phyloP scores from a whole-genome alignment of 2,329 filamentous ascomycete species.

The Macrophomina pseudophaseolina region DNA sequence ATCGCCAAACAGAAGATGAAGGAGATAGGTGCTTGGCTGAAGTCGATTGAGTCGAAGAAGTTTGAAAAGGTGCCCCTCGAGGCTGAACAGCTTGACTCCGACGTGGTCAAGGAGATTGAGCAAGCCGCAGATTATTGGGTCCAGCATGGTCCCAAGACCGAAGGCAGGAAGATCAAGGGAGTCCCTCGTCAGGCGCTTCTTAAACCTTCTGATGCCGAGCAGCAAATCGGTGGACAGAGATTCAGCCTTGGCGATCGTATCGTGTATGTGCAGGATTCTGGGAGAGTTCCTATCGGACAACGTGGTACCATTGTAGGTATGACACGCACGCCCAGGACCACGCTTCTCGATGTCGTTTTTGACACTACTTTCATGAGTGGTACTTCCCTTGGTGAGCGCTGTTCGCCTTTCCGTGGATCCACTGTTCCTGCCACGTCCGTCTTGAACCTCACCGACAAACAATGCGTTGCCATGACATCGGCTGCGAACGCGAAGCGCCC shows the following conservation, averaged over 20 bases:
- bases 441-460: constrained; percentile 81
- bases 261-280: constrained; percentile 89
- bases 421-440: constrained; percentile 89
- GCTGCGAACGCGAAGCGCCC: constrained; percentile 60
- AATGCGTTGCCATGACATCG: constrained; percentile 73
- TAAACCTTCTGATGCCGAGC: constrained; percentile 94
- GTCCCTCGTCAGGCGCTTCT: constrained; percentile 87
- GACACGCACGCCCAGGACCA: constrained; percentile 81
- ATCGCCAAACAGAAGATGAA: constrained; percentile 81
- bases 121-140: constrained; percentile 70
- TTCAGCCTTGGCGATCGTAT: constrained; percentile 89
- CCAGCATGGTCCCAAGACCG: constrained; percentile 57
- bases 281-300: constrained; percentile 91
- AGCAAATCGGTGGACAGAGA: constrained; percentile 81
- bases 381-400: constrained; percentile 86
- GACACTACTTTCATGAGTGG: constrained; percentile 97
- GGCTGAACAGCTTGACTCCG: constrained; percentile 93
- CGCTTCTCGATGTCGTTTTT: constrained; percentile 89
- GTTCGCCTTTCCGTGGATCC: constrained; percentile 90
- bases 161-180: constrained; percentile 73
- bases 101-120: constrained; percentile 82
- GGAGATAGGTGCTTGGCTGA: constrained; percentile 93
- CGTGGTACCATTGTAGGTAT: constrained; percentile 94
- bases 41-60: constrained; percentile 85
- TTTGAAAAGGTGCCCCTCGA: constrained; percentile 97